A percentile compares a stretch with the other conserved stretches of the same genome.
Conservation (phyloP, 2,329 filamentous ascomycete species). For the Paramyrothecium sp. region DNA sequence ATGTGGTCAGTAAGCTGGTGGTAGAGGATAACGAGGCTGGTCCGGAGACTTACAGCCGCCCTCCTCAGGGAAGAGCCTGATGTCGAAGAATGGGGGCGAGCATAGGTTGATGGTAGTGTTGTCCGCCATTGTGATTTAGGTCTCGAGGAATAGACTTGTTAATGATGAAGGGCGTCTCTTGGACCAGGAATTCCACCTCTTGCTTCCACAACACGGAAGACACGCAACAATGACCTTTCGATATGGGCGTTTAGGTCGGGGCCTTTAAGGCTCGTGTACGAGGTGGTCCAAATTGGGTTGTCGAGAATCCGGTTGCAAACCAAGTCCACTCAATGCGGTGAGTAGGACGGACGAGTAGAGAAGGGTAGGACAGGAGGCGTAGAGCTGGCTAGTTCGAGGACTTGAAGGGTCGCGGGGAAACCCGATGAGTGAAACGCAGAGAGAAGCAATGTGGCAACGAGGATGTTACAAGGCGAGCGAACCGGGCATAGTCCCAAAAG, state of each 20-base stretch:
- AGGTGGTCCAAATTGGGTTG: neutral
- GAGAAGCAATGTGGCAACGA: neutral
- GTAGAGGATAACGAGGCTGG: neutral
- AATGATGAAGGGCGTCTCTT: neutral
- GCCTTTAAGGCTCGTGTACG: neutral
- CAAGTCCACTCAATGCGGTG: too few species aligned
- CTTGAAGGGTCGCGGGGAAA: neutral
- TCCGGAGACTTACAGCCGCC: constrained; percentile 59
- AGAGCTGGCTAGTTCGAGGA: too few species aligned
- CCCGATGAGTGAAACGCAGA: neutral
- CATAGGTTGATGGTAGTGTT: constrained; percentile 50
- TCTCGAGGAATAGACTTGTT: neutral
- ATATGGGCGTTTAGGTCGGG: neutral
- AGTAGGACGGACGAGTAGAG: too few species aligned
- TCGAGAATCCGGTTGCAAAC: neutral
- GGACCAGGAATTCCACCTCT: neutral
- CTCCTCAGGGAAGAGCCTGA: constrained; percentile 52
- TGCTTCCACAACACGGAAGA: neutral
- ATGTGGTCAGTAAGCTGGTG: constrained; percentile 6
- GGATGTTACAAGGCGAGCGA: neutral
- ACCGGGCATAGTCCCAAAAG: neutral
- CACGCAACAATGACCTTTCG: neutral
- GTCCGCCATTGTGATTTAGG: constrained; percentile 23
- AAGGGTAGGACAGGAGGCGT: too few species aligned
- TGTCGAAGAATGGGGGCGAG: constrained; percentile 68